Evolutionary conservation across 805 yeast species (phyloP), one percentile per base, ranked within the genome.

Genomic region (Starmera pachycereana): DNA sequence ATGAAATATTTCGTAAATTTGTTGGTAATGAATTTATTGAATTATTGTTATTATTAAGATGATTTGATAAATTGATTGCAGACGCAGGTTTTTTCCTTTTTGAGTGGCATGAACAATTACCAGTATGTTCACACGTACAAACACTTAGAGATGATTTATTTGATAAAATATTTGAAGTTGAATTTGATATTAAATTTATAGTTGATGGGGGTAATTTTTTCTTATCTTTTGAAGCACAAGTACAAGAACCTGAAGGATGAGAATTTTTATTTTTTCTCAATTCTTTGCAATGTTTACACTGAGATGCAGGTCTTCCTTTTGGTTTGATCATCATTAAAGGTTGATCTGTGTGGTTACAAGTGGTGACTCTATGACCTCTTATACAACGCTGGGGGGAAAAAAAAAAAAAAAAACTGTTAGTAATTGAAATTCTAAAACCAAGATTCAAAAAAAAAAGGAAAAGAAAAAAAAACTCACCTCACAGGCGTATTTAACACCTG

Each of bases 401-500:
- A n/a, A 16, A 3, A 16, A 16, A 16, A 16, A 16, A 9, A 34
- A 22, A 12, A 11, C 12, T 29, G 43, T 40, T 37, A 38, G 45
- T 36, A 14, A 11, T 18, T 13, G 18, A 8, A 16, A 4, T 16
- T 19, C 28, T 18, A 13, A 19, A 18, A 14, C 29, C 10, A 32
- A 29, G 19, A 13, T 12, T 10, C 16, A 12, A 19, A 29, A 13
- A 3, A 25, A 28, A 5, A 18, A 35, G 11, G 9, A 33, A 12
- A 28, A 18, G 11, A 33, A 19, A 6, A 2, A 22, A 22, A 19
- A 35, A 47, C 47, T 12, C 35, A 44, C 42, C 51, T 88, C 95
- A 60, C 98, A 90, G 43, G 98, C 97, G 61, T 88, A 90, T 57
- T 92, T 90, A 48, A 85, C 81, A 32, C 97, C 97, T 53, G 88